Evolutionary conservation across 2,329 filamentous ascomycete species (phyloP).

Genomic region (Phyllosticta ampelicida): DNA sequence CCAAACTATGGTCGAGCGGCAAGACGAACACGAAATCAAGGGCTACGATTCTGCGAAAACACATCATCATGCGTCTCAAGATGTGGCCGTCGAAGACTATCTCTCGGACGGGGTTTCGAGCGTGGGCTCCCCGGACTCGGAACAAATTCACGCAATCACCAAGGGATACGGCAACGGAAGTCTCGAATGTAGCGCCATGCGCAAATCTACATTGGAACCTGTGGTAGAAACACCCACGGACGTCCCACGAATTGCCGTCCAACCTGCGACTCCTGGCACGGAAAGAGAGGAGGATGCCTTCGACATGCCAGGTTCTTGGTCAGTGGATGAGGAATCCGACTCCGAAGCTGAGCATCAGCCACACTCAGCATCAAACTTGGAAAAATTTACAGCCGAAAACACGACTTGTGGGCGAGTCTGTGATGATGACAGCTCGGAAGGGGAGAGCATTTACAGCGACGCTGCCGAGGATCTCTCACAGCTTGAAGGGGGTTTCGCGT

Average conservation of each 20-base stretch:
- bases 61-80: conserved; percentile 56
- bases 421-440: conserved; percentile 35
- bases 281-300: conserved; percentile 17
- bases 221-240: background rate
- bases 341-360: conserved; percentile 16
- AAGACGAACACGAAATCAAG: conserved; percentile 24
- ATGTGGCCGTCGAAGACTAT: conserved; percentile 60
- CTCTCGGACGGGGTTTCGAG: conserved; percentile 34
- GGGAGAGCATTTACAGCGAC: conserved; percentile 59
- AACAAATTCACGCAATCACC: background rate
- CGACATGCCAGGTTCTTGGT: conserved; percentile 21
- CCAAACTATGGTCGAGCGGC: conserved; percentile 24
- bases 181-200: background rate
- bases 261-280: conserved; percentile 26
- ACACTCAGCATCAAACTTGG: background rate
- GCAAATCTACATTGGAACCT: background rate
- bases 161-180: background rate
- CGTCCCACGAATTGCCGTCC: conserved; percentile 25
- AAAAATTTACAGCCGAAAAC: conserved; percentile 11
- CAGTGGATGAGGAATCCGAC: conserved; percentile 14
- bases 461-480: conserved; percentile 64
- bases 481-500: conserved; percentile 57
- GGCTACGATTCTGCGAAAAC: conserved; percentile 14
- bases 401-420: conserved; percentile 16
- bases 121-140: background rate